Conservation (phyloP, 2,329 filamentous ascomycete species). For the Epichloe bromicola region DNA sequence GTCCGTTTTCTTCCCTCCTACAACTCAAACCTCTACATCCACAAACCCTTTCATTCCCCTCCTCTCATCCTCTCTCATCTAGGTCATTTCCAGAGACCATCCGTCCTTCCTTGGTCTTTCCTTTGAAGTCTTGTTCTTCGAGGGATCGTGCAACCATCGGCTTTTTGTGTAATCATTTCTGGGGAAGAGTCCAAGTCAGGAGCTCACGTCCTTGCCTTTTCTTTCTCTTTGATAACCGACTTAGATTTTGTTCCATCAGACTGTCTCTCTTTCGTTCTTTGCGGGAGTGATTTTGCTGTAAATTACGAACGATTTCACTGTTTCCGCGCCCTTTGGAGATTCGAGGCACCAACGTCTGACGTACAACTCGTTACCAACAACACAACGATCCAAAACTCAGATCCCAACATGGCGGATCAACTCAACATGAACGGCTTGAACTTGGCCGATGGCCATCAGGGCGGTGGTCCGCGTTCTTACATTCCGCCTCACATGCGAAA, state of each 20-base stretch:
- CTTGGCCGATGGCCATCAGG: slow-evolving; percentile 34
- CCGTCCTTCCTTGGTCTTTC: slow-evolving; percentile 30
- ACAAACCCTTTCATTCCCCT: slow-evolving; percentile 19
- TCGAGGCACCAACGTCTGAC: background rate
- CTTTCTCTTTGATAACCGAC: slow-evolving; percentile 8
- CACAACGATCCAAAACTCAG: background rate
- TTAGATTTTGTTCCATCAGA: slow-evolving; percentile 20
- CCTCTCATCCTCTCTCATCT: slow-evolving; percentile 15
- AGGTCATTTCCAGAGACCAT: slow-evolving; percentile 18
- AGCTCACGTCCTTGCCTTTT: slow-evolving; percentile 22
- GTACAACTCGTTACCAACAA: background rate
- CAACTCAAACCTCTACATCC: slow-evolving; percentile 19
- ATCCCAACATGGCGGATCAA: slow-evolving; percentile 62
- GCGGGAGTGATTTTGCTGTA: slow-evolving; percentile 17
- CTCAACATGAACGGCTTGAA: slow-evolving; percentile 69
- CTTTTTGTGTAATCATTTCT: slow-evolving; percentile 19
- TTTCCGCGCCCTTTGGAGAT: background rate
- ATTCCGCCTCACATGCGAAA: slow-evolving; percentile 74
- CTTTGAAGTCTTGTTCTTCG: slow-evolving; percentile 33
- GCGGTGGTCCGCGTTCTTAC: slow-evolving; percentile 47
- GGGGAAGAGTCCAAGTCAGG: slow-evolving; percentile 18
- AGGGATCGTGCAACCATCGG: slow-evolving; percentile 23
- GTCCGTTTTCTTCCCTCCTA: slow-evolving; percentile 19
- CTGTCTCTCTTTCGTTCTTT: slow-evolving; percentile 14
- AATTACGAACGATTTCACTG: slow-evolving; percentile 7